These are phyloP conservation scores for Monascus ruber DNA, from an alignment of 2,329 filamentous ascomycete species.

Conservation along the genomic window DNA sequence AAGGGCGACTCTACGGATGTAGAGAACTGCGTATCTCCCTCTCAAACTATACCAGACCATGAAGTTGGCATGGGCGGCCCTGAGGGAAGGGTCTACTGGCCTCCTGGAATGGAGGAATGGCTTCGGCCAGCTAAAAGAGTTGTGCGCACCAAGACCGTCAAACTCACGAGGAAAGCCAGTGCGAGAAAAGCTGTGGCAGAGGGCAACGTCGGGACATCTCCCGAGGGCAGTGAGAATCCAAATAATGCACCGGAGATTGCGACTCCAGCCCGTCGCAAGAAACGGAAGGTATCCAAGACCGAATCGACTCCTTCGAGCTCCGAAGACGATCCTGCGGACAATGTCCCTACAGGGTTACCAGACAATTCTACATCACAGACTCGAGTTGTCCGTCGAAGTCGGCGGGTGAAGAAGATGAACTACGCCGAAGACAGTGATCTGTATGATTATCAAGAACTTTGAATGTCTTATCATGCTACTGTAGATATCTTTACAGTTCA, in stretches of 20 bases:
- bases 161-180: slow-evolving; percentile 11
- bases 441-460: not conserved
- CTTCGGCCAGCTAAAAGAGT: slow-evolving; percentile 64
- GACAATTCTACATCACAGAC: slow-evolving; percentile 1
- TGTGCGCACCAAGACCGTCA: slow-evolving; percentile 11
- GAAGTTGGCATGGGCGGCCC: slow-evolving; percentile 81
- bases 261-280: slow-evolving; percentile 13
- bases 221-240: slow-evolving; percentile 7
- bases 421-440: slow-evolving; percentile 22
- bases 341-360: slow-evolving; percentile 4
- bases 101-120: slow-evolving; percentile 81
- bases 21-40: slow-evolving; percentile 33
- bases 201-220: slow-evolving; percentile 3
- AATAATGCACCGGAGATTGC: slow-evolving; percentile 4
- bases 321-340: slow-evolving; percentile 8
- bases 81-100: slow-evolving; percentile 79
- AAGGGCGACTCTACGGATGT: slow-evolving; percentile 25
- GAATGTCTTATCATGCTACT: too few relatives aligned
- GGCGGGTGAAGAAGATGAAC: slow-evolving; percentile 22
- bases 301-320: slow-evolving; percentile 17
- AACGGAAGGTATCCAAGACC: slow-evolving; percentile 19
- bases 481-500: too few relatives aligned
- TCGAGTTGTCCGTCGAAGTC: slow-evolving; percentile 14
- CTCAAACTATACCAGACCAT: slow-evolving; percentile 46
- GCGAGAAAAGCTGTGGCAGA: slow-evolving; percentile 8